Evolutionary conservation across 352 stramenopile species (phyloP), one percentile per base, ranked within the genome.

Genomic region (Peronosclerospora sorghi): DNA sequence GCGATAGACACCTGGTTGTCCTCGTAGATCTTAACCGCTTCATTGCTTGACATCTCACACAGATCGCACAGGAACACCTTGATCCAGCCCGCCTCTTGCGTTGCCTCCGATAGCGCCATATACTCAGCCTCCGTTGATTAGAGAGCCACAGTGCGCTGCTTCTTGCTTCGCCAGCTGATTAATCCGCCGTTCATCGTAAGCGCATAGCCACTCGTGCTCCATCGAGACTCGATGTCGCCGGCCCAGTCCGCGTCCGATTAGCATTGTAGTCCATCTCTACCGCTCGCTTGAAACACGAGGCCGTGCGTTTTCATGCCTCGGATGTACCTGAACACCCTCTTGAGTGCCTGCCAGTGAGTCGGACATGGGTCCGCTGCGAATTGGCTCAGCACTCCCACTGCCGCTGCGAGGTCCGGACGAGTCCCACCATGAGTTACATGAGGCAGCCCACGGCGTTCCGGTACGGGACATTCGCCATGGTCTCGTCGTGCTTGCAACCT

Each of bases 1-100:
- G 37, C 37, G 14, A 43, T 43, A 29, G 24, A 49, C 17, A 39
- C 39, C 40, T 61, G 40, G 18, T 61, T 56, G 34, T 52, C 46
- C 26, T 61, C 46, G 18, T 59, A 54, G 19, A 55, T 59, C 29
- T 41, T 44, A 21, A 48, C 19, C 5, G 35, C 27, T 24, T 45
- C 21, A 35, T 55, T 17, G 30, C 4, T 36, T 15, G 12, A n/a
- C 45, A 53, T 46, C 21, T 54, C 30, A 41, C 38, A 37, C 26
- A 47, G 24, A 9, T 48, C 48, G 10, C 35, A 41, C 27, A 56
- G 29, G 27, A 56, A 51, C 9, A 26, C 41, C 29, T 51, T 51
- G 35, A 62, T 23, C 51, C 51, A 59, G 14, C 35, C 38, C 14
- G 26, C 24, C 18, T 45, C 26, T 35, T 45, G 38, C 3, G 37